Conservation (phyloP, 2,329 filamentous ascomycete species). For the Colletotrichum shisoi region DNA sequence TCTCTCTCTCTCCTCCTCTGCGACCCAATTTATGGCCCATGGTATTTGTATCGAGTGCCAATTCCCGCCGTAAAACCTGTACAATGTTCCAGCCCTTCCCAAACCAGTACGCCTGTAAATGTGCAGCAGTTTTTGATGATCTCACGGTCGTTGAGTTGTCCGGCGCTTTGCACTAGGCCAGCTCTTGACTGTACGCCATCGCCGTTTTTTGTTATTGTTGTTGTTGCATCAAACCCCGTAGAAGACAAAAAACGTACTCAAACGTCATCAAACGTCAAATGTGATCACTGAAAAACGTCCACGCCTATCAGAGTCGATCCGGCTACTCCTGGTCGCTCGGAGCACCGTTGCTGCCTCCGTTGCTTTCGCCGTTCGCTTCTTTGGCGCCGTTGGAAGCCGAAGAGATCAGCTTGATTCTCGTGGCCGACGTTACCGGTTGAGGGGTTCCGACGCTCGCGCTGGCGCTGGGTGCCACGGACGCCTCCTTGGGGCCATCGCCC, state of each 20-base stretch:
- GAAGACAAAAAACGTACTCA: slow-evolving; percentile 12
- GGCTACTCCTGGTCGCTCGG: slow-evolving; percentile 64
- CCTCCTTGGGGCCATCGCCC: slow-evolving; percentile 52
- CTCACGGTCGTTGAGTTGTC: slow-evolving; percentile 18
- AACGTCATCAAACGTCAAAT: slow-evolving; percentile 25
- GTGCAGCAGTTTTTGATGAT: slow-evolving; percentile 28
- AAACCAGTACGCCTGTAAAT: slow-evolving; percentile 36
- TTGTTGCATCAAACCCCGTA: slow-evolving; percentile 36
- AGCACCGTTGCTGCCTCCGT: slow-evolving; percentile 48
- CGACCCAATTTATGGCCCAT: slow-evolving; percentile 39
- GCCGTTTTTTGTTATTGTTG: slow-evolving; percentile 29
- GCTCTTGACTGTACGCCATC: slow-evolving; percentile 23
- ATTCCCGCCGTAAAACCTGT: slow-evolving; percentile 39
- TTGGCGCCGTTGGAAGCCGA: slow-evolving; percentile 50
- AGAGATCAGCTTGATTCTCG: slow-evolving; percentile 74
- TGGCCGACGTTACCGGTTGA: slow-evolving; percentile 63
- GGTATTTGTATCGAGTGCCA: slow-evolving; percentile 44
- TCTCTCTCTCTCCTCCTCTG: slow-evolving; percentile 19
- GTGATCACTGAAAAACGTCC: slow-evolving; percentile 31
- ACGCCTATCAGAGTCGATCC: neutral
- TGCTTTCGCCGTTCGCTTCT: slow-evolving; percentile 39
- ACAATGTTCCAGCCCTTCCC: slow-evolving; percentile 40
- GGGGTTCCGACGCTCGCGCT: slow-evolving; percentile 71
- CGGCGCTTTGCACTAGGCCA: slow-evolving; percentile 10
- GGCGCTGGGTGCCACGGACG: slow-evolving; percentile 54